Evolutionary conservation across 192 early-diverging fungal species (phyloP).

Genomic region (Entomortierella chlamydospora): DNA sequence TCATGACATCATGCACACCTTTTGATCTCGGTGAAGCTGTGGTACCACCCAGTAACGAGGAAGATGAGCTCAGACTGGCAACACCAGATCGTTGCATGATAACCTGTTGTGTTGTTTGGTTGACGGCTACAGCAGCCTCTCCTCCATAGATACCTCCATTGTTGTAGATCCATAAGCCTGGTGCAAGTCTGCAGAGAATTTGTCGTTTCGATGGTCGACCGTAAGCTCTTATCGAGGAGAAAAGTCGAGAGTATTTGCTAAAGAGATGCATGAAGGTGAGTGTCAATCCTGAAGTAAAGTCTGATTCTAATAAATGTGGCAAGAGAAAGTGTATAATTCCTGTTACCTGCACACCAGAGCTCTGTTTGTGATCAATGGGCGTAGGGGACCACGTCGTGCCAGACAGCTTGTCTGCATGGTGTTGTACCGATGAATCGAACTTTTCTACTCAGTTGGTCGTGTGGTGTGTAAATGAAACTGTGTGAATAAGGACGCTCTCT

Average conservation of each 20-base stretch:
- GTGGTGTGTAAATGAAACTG: no score
- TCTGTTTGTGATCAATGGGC: slow-evolving; percentile 20
- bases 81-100: slow-evolving; percentile 38
- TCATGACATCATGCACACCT: slow-evolving; percentile 28
- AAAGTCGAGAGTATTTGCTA: slow-evolving; percentile 12
- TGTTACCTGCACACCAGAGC: slow-evolving; percentile 13
- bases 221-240: slow-evolving; percentile 19
- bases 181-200: slow-evolving; percentile 40
- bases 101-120: slow-evolving; percentile 50
- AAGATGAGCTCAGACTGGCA: slow-evolving; percentile 9
- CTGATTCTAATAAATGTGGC: neutral
- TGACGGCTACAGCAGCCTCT: slow-evolving; percentile 48
- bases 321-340: no score
- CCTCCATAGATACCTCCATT: slow-evolving; percentile 45
- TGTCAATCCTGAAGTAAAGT: neutral
- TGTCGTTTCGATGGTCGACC: slow-evolving; percentile 27
- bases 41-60: neutral
- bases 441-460: neutral
- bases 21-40: slow-evolving; percentile 3
- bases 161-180: slow-evolving; percentile 49
- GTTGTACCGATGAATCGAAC: neutral
- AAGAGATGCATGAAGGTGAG: neutral
- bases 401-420: slow-evolving; percentile 43
- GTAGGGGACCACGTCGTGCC: slow-evolving; percentile 24
- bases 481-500: no score